These are phyloP conservation scores for Solanum habrochaites DNA, from an alignment of 257 asterid genomes.

Conservation along the genomic window DNA sequence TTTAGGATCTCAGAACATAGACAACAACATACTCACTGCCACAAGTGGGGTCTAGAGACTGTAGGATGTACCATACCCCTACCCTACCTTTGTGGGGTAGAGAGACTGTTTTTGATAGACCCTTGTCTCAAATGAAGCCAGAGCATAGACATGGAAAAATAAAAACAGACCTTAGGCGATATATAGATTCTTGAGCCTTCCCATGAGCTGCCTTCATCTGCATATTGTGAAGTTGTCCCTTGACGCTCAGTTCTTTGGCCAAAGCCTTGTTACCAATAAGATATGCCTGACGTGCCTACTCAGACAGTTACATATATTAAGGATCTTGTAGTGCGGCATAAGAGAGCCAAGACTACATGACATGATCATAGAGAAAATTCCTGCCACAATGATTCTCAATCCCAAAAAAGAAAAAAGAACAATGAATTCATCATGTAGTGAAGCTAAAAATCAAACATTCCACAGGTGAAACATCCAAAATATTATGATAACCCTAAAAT, in stretches of 20 bases:
- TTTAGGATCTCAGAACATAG: background rate
- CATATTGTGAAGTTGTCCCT: conserved; percentile 93
- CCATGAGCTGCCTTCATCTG: conserved; percentile 95
- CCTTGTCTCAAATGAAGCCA: background rate
- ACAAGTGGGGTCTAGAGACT: background rate
- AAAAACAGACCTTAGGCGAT: conserved; percentile 63
- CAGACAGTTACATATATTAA: conserved; percentile 1
- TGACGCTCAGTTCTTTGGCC: conserved; percentile 92
- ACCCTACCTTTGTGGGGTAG: background rate
- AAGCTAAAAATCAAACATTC: background rate
- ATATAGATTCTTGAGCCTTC: conserved; percentile 88
- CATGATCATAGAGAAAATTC: background rate
- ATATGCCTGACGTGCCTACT: conserved; percentile 92
- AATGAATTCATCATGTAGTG: background rate
- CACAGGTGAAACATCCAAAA: background rate
- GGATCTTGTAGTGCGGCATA: background rate
- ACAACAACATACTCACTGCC: background rate
- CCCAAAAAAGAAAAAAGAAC: background rate
- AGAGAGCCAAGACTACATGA: background rate
- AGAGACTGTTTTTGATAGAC: background rate
- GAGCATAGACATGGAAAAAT: background rate
- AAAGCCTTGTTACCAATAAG: conserved; percentile 90
- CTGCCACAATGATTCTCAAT: background rate
- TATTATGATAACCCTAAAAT: background rate
- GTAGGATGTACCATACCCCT: background rate